Conservation (phyloP, 176 grass and related monocot species). For the Dactylis glomerata region DNA sequence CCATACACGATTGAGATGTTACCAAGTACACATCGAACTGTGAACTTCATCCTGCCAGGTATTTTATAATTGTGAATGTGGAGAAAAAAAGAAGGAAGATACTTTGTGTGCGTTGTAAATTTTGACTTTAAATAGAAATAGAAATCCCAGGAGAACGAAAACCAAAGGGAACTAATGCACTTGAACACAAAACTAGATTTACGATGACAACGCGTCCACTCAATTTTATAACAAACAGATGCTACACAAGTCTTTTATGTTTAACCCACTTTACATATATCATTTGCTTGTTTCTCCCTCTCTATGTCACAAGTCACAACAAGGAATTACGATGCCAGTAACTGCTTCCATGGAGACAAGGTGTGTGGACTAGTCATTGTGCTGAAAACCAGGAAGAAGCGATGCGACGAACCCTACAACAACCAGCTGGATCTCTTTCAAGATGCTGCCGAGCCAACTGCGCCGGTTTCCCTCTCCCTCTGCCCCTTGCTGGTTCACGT, state of each 20-base stretch:
- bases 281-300: neutral
- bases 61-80: neutral
- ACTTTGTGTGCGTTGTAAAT: neutral
- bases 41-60: too few relatives aligned
- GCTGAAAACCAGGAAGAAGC: constrained; percentile 83
- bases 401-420: constrained; percentile 82
- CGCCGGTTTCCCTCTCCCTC: constrained; percentile 38
- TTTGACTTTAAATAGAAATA: neutral
- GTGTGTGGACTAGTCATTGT: constrained; percentile 55
- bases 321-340: constrained; percentile 21
- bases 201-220: neutral
- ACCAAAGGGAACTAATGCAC: neutral
- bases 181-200: constrained; percentile 1
- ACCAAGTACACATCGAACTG: neutral
- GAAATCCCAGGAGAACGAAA: neutral
- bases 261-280: neutral
- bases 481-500: constrained; percentile 48
- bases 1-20: neutral
- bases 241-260: constrained; percentile 7
- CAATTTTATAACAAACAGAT: neutral
- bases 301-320: constrained; percentile 19
- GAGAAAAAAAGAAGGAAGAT: neutral
- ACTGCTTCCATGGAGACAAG: neutral
- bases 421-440: constrained; percentile 82
- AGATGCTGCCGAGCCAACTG: constrained; percentile 64